Conservation (phyloP, 495 filamentous ascomycete genomes). For the Physcia stellaris region DNA sequence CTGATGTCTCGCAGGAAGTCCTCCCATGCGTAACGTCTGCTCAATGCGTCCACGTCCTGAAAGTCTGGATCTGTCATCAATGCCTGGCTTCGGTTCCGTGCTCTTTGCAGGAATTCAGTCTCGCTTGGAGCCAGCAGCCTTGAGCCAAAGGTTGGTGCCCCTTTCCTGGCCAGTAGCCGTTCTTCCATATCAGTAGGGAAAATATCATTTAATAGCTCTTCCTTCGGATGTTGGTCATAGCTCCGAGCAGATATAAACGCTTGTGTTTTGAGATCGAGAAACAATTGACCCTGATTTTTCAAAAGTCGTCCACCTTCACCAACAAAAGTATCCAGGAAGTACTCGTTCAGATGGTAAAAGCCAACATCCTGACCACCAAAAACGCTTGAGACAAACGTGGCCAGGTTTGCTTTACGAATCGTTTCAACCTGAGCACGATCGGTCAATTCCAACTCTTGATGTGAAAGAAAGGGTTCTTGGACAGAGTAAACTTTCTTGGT, state of each 20-base stretch:
- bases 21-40: constrained; percentile 67
- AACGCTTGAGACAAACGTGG: constrained; percentile 68
- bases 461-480: constrained; percentile 53
- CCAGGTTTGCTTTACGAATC: constrained; percentile 76
- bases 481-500: constrained; percentile 68
- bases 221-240: constrained; percentile 46
- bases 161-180: constrained; percentile 45
- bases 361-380: constrained; percentile 76
- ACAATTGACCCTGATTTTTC: constrained; percentile 56
- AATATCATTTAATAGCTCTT: constrained; percentile 55
- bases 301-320: constrained; percentile 58
- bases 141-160: constrained; percentile 41
- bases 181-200: constrained; percentile 61
- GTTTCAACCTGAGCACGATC: constrained; percentile 56
- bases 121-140: constrained; percentile 55
- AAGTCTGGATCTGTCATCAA: constrained; percentile 50
- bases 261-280: constrained; percentile 77
- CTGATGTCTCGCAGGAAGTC: constrained; percentile 65
- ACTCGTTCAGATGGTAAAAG: constrained; percentile 68
- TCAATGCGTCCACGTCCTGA: constrained; percentile 47
- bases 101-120: constrained; percentile 54
- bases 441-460: constrained; percentile 56
- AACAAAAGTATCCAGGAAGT: constrained; percentile 75
- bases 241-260: constrained; percentile 62
- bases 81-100: constrained; percentile 50